These are phyloP conservation scores for Pinus tabuliformis DNA, from an alignment of 75 land plant species.

Conservation along the genomic window DNA sequence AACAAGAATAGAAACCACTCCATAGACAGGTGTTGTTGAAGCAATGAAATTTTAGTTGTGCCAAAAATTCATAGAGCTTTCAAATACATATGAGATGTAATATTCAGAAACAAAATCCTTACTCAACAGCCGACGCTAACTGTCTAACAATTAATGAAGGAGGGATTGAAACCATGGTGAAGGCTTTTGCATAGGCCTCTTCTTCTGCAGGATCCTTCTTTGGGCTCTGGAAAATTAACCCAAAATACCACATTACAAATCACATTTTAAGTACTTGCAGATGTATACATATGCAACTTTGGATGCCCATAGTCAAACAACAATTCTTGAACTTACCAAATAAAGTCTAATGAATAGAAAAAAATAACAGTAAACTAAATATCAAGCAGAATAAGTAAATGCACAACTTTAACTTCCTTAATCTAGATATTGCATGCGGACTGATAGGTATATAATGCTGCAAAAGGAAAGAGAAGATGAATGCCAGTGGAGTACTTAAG, in stretches of 20 bases:
- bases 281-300: too few species aligned
- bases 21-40: too few species aligned
- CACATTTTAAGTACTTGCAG: too few species aligned
- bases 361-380: neutral
- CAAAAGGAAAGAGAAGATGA: neutral
- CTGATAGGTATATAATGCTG: neutral
- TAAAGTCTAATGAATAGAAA: neutral
- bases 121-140: constrained; percentile 28
- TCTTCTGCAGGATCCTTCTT: constrained; percentile 29
- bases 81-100: too few species aligned
- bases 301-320: neutral
- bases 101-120: constrained; percentile 2
- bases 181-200: constrained; percentile 26
- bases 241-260: neutral
- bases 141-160: constrained; percentile 25
- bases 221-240: constrained; percentile 22
- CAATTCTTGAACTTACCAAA: neutral
- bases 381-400: neutral
- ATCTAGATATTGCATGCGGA: neutral
- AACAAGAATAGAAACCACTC: too few species aligned
- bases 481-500: too few species aligned
- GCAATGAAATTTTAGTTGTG: too few species aligned
- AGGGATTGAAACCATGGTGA: constrained; percentile 24
- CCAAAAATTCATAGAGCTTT: too few species aligned
- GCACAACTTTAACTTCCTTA: neutral